phyloP scores from a whole-genome alignment of 192 early-diverging fungal species.

The Glomus cerebriforme region DNA sequence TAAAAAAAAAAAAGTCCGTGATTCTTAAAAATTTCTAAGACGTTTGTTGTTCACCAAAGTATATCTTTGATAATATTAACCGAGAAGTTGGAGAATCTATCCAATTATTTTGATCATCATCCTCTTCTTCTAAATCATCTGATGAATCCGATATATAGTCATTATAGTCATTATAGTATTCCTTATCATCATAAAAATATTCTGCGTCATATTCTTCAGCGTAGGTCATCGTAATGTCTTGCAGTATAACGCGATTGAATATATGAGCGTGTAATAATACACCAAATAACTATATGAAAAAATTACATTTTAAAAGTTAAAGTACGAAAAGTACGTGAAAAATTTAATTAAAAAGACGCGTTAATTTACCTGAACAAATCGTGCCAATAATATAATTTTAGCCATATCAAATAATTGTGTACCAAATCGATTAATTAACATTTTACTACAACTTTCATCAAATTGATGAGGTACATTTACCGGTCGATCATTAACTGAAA shows the following conservation, averaged over 20 bases:
- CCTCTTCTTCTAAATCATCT: background rate
- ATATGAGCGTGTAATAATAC: background rate
- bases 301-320: background rate
- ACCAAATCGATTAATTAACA: background rate
- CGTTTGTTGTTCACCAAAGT: background rate
- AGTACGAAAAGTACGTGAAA: too few relatives aligned
- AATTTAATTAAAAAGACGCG: too few relatives aligned
- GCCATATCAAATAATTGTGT: conserved; percentile 10
- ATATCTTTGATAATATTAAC: background rate
- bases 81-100: background rate
- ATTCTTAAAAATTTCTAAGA: background rate
- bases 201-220: background rate
- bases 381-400: conserved; percentile 5
- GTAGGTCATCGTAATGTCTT: background rate
- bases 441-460: background rate
- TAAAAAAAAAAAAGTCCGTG: background rate
- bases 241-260: background rate
- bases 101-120: background rate
- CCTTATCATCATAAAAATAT: background rate
- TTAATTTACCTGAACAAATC: conserved; percentile 15
- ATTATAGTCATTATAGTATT: background rate
- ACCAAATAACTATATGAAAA: background rate
- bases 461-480: background rate
- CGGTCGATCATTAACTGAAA: background rate
- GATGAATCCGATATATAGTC: background rate